Base-by-base conservation (phyloP, 202 grass and related monocot species). In the Setaria viridis region DNA sequence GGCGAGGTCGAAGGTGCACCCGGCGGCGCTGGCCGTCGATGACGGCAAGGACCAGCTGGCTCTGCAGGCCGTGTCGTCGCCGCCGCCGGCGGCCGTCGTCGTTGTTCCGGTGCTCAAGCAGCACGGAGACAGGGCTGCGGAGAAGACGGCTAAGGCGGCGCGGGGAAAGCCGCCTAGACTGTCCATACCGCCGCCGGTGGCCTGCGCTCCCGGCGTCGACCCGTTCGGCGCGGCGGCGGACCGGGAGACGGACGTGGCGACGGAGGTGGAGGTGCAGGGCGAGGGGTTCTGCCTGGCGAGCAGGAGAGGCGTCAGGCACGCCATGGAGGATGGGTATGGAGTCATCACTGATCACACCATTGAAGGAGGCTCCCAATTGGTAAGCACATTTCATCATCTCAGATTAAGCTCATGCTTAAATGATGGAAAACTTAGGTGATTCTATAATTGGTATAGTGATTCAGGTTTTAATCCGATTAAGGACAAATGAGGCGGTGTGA, bases 241-340 rank as follows among this genome's bases (percentile, higher is more conserved):
- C 5, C 11, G 79, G 74, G 83, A 62, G 60, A 78, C 63, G 7
- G 86, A 81, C 13, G 70, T 49, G 77, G 80, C 45, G 8, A 66
- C 75, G 46, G 89, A 88, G 37, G 54, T 80, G 67, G 79, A 83
- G 73, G 87, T 80, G 34, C 63, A 83, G 63, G 92, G 89, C 19
- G 53, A 83, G 46, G 89, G 84, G 30, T 98, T 92, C 69, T 91
- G 85, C 21, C 21, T 95, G 49, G 87, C 86, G 30, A 84, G 90
- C 67, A 91, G 70, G 73, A 85, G 87, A 83, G 95, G 92, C 21
- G 57, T 76, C 32, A 82, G 90, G 49, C 81, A 88, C 68, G 89
- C 83, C 35, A 98, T 98, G 95, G 95, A 98, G 45, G 92, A 98
- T 75, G 92, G 87, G 2, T 95, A 91, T 33, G 89, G 80, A 2